Base-by-base conservation (phyloP, 495 filamentous ascomycete species). In the Lichina pygmaea region DNA sequence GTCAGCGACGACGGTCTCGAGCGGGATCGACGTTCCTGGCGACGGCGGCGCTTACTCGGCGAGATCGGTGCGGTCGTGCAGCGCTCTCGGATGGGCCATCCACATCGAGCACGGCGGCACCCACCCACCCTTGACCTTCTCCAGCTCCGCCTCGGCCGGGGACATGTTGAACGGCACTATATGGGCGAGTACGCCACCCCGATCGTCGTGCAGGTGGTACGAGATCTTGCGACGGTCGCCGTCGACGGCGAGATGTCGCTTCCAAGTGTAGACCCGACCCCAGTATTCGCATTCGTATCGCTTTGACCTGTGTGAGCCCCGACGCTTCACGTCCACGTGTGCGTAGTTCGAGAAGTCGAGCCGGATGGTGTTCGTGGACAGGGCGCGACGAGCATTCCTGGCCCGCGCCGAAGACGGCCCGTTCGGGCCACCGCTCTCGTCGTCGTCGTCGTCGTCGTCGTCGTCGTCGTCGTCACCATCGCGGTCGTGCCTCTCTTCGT, bases 291-390 rank as follows among this genome's bases (percentile, higher is more conserved):
- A 91, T 46, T 85, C 79, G 58, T 93, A 93, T 49, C 73, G 73
- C 59, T 83, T 91, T 45, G 68, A 67, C 32, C 69, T 62, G 51
- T 74, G 80, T 31, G 68, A 60, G 8, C 82, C 81, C 40, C 72
- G 68, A 34, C 83, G 70, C 49, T 67, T 73, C 46, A 97, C 62
- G 49, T 93, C 81, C 32, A 94, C 74, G 54, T 89, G 84, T 8
- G 89, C 89, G 55, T 97, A 97, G 61, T 97, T 97, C 46, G 83
- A 89, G 58, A 93, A 97, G 54, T 95, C 86, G 34, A 97, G 68
- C 56, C 81, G 78, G 51, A 79, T 78, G 38, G 68, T 78, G 54
- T 93, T 86, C 4, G 45, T 24, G 6, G 53, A 60, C 62, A 42
- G 58, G 52, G 34, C 58, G 52, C 51, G 58, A 55, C 50, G 54